A percentile compares a stretch with the other conserved stretches of the same genome.
Evolutionary conservation across 768 basidiomycete species (phyloP).

Genomic region (Macrolepiota dolichaula): DNA sequence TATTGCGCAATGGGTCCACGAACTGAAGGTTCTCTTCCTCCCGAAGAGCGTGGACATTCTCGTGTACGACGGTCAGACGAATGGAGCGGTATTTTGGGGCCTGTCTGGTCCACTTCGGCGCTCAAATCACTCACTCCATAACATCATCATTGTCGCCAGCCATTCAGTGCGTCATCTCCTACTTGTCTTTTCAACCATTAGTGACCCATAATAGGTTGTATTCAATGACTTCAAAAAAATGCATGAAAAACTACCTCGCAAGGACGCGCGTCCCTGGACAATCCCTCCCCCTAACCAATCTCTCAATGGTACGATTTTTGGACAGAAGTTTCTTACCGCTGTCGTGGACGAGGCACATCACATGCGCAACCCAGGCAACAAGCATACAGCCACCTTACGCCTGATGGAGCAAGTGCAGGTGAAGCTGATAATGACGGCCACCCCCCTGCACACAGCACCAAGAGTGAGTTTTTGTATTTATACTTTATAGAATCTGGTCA

Average conservation of each 20-base stretch:
- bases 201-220: neutral
- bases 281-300: neutral
- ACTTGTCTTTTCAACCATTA: neutral
- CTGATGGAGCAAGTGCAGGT: neutral
- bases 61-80: constrained; percentile 15
- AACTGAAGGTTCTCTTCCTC: constrained; percentile 14
- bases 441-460: neutral
- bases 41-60: constrained; percentile 22
- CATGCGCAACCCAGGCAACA: neutral
- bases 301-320: neutral
- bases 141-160: neutral
- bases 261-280: neutral
- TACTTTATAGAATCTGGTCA: neutral
- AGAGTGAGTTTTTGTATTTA: neutral
- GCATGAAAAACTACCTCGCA: neutral
- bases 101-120: neutral
- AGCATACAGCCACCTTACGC: neutral
- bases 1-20: constrained; percentile 21
- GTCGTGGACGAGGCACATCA: neutral
- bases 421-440: neutral
- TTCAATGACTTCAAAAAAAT: neutral
- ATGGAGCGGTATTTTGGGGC: neutral
- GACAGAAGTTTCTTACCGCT: neutral
- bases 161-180: neutral
- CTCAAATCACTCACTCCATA: neutral